phyloP scores from a whole-genome alignment of 2,329 filamentous ascomycete genomes.

The Camptophora hylomeconis region DNA sequence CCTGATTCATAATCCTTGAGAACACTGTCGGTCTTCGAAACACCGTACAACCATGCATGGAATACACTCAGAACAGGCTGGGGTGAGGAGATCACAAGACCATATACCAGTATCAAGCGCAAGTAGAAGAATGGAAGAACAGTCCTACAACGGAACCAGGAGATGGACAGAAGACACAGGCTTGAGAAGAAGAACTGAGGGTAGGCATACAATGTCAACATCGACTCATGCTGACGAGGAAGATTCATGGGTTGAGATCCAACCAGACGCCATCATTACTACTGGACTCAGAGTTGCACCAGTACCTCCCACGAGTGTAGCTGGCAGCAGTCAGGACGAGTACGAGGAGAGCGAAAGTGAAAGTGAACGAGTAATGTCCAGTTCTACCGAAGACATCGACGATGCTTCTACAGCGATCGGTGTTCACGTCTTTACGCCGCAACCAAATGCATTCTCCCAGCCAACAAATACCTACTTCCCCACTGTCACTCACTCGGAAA shows the following conservation, averaged over 20 bases:
- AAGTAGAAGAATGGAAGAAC: too few species aligned
- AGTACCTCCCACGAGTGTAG: conserved; percentile 32
- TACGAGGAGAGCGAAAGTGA: conserved; percentile 90
- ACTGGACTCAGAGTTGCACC: conserved; percentile 65
- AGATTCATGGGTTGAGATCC: conserved; percentile 97
- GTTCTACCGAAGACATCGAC: conserved; percentile 52
- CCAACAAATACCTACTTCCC: conserved; percentile 34
- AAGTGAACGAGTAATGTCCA: conserved; percentile 58
- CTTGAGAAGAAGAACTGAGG: too few species aligned
- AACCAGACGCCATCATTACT: conserved; percentile 79
- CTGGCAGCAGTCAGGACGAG: conserved; percentile 74
- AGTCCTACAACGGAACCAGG: too few species aligned
- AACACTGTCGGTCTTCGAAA: too few species aligned
- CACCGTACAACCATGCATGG: too few species aligned
- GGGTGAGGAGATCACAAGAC: too few species aligned
- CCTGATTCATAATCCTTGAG: too few species aligned
- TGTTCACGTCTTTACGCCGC: conserved; percentile 57
- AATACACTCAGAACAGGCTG: too few species aligned
- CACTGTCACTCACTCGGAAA: conserved; percentile 5
- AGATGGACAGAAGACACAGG: too few species aligned
- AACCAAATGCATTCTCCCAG: conserved; percentile 86
- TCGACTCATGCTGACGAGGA: too few species aligned
- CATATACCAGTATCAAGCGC: too few species aligned
- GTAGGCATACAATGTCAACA: too few species aligned
- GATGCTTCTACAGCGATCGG: conserved; percentile 77